Base-by-base conservation (phyloP, 306 rosid species). In the Argentina anserina region DNA sequence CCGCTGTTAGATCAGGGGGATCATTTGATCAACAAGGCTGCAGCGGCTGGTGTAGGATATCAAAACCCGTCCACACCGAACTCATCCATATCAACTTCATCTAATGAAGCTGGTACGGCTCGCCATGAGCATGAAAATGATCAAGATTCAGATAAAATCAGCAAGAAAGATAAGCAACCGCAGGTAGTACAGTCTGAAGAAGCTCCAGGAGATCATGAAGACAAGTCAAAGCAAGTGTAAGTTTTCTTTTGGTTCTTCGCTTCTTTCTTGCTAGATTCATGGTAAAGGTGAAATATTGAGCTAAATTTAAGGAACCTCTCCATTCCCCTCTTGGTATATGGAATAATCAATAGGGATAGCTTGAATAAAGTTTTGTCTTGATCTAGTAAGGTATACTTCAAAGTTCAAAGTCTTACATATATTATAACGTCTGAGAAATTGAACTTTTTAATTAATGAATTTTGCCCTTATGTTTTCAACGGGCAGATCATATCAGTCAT, bases 151-250 rank as follows among this genome's bases (percentile, higher is more conserved):
- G 81, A 78, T 55, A 90, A 87, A 81, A 77, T 62, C 43, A 34
- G 49, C 73, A 77, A 78, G 78, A 86, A 85, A 81, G 83, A 84
- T 12, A 88, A 84, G 82, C 84, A 86, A 26, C 74, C 78, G 71
- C 80, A 86, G 79, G 85, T 40, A 39, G 43, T 62, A 26, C 63
- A 65, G 59, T 65, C 79, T 69, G 79, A 82, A 34, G 86, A 84
- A 40, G 61, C 46, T 37, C 45, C 61, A 49, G 85, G 68, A 61
- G 71, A 70, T 10, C 85, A 58, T 66, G 86, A 87, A 43, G 89
- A 81, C 37, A 83, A 84, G 79, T 78, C 93, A 21, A 93, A 85
- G 82, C 89, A 90, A 86, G 90, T 62, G 98, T 93, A 85, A 67
- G 95, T 82, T 17, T 56, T 68, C 28, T 46, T 60, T 26, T 13